Evolutionary conservation across 202 grass and related monocot species (phyloP).

Genomic region (Brachypodium distachyon): DNA sequence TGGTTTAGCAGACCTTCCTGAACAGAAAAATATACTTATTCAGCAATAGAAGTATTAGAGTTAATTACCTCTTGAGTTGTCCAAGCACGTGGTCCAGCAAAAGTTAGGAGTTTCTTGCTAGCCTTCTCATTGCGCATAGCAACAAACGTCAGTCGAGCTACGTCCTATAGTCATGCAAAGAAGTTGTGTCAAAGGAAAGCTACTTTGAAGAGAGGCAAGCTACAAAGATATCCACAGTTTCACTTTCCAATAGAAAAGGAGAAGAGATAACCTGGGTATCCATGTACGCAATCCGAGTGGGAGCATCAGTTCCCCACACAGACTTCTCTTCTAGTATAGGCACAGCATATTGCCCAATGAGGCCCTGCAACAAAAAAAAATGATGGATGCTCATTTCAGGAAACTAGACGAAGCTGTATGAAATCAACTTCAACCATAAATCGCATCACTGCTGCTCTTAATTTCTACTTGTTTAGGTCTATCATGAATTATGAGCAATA

Average conservation of each 20-base stretch:
- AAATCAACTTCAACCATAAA: neutral
- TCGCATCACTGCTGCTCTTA: neutral
- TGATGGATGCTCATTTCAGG: slow-evolving; percentile 14
- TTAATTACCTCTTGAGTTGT: slow-evolving; percentile 86
- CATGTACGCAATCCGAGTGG: slow-evolving; percentile 91
- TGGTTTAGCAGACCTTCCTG: neutral
- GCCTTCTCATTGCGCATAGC: slow-evolving; percentile 75
- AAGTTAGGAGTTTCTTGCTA: slow-evolving; percentile 57
- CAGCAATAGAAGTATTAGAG: neutral
- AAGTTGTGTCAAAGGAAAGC: slow-evolving; percentile 17
- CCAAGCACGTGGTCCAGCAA: slow-evolving; percentile 88
- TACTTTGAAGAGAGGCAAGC: neutral
- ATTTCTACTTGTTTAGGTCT: neutral
- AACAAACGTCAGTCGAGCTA: slow-evolving; percentile 80
- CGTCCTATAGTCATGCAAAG: slow-evolving; percentile 43
- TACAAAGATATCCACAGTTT: neutral
- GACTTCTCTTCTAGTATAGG: slow-evolving; percentile 93
- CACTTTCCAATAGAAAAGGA: slow-evolving; percentile 5
- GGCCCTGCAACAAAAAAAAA: slow-evolving; percentile 42
- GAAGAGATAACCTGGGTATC: slow-evolving; percentile 61
- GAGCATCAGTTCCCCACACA: slow-evolving; percentile 94
- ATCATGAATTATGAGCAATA: neutral
- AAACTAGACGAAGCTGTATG: neutral
- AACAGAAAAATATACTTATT: neutral
- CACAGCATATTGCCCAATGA: slow-evolving; percentile 98